Conservation (phyloP, 495 filamentous ascomycete genomes). For the Aspergillus haitiensis region DNA sequence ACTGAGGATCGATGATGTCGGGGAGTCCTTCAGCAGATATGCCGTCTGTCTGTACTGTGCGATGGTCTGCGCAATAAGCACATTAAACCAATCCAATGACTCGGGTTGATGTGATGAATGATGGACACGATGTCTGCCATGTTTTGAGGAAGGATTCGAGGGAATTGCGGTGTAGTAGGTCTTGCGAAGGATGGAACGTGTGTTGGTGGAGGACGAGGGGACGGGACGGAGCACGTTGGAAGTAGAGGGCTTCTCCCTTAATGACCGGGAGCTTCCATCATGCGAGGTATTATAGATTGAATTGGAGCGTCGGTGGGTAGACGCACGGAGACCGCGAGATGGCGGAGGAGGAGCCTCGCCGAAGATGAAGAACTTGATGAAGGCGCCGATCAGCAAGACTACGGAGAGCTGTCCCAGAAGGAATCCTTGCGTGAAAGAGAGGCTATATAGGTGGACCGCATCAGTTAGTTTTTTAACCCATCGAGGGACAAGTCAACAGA, state of each 20-base stretch:
- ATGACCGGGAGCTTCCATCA: constrained; percentile 38
- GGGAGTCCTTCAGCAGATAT: constrained; percentile 69
- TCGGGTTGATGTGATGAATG: constrained; percentile 91
- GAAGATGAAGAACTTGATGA: constrained; percentile 99
- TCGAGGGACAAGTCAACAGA: background rate
- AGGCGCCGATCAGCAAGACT: constrained; percentile 82
- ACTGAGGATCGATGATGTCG: constrained; percentile 76
- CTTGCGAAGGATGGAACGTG: constrained; percentile 87
- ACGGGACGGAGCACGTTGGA: constrained; percentile 69
- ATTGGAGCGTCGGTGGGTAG: constrained; percentile 62
- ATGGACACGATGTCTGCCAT: constrained; percentile 48
- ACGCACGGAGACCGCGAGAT: constrained; percentile 66
- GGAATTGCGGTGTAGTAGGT: constrained; percentile 92
- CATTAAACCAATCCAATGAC: constrained; percentile 99
- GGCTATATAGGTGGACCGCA: constrained; percentile 40
- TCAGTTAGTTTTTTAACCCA: constrained; percentile 14
- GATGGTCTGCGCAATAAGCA: constrained; percentile 93
- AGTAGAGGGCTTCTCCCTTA: constrained; percentile 74
- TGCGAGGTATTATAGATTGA: constrained; percentile 49
- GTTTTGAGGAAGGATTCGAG: constrained; percentile 42
- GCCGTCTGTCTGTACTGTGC: constrained; percentile 93
- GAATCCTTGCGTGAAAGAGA: constrained; percentile 91
- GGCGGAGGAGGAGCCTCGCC: constrained; percentile 86
- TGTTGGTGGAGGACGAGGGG: constrained; percentile 62
- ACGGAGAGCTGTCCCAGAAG: constrained; percentile 91